phyloP scores from a whole-genome alignment of 768 basidiomycete genomes.

The Candolleomyces eurysporus region DNA sequence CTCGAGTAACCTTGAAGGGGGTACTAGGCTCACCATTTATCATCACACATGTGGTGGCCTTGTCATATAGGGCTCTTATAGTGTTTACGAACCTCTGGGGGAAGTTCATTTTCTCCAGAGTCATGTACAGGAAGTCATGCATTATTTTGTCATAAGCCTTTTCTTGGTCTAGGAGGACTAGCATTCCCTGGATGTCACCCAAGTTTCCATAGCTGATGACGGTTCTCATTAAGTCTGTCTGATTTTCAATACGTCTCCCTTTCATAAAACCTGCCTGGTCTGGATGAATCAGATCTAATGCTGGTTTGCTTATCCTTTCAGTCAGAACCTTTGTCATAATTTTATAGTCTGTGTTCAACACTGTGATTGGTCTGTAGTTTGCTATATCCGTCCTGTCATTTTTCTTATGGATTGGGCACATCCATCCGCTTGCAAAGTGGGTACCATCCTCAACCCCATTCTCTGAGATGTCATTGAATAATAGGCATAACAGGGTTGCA shows the following conservation, averaged over 20 bases:
- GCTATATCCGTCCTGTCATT: conserved; percentile 26
- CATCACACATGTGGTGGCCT: neutral
- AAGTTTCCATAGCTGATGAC: neutral
- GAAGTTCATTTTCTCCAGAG: neutral
- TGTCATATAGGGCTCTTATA: neutral
- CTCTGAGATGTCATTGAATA: conserved; percentile 26
- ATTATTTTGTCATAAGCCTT: neutral
- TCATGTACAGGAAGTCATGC: neutral
- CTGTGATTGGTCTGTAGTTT: conserved; percentile 34
- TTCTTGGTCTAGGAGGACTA: conserved; percentile 4
- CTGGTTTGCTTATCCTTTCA: conserved; percentile 12
- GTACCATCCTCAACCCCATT: conserved; percentile 15
- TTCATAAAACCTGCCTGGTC: conserved; percentile 5
- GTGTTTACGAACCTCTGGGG: neutral
- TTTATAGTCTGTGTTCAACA: conserved; percentile 34
- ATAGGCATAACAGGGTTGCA: conserved; percentile 1
- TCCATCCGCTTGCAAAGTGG: conserved; percentile 30
- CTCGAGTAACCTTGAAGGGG: neutral
- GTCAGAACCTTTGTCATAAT: conserved; percentile 25
- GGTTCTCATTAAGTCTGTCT: neutral
- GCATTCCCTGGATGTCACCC: neutral
- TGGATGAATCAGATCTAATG: conserved; percentile 18
- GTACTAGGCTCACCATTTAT: conserved; percentile 12
- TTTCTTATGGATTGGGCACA: conserved; percentile 44
- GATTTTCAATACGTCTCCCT: neutral